Conservation (phyloP, 2,329 filamentous ascomycete species). For the Penicillium glabrum region DNA sequence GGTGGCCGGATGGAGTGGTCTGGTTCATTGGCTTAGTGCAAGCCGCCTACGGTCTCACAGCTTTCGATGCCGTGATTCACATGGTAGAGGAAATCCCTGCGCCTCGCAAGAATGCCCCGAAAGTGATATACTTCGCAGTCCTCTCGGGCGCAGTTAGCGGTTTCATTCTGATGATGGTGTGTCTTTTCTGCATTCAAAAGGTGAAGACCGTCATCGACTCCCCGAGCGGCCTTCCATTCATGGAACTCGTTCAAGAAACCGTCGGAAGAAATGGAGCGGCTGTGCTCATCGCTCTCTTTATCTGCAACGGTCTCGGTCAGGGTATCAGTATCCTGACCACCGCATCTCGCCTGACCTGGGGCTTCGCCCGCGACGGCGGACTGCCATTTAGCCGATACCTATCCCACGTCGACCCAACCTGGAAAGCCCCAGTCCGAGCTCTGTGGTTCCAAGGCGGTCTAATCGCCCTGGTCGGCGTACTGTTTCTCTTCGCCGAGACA, state of each 20-base stretch:
- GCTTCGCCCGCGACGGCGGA: constrained; percentile 54
- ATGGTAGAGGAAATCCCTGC: constrained; percentile 58
- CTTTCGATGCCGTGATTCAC: constrained; percentile 60
- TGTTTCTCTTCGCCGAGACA: constrained; percentile 56
- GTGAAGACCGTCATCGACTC: constrained; percentile 42
- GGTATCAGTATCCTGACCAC: constrained; percentile 53
- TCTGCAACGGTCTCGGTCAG: constrained; percentile 56
- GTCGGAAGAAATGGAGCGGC: constrained; percentile 42
- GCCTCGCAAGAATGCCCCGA: constrained; percentile 52
- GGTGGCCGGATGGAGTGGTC: constrained; percentile 55
- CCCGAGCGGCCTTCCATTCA: constrained; percentile 46
- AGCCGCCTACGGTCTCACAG: constrained; percentile 56
- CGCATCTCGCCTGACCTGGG: constrained; percentile 54
- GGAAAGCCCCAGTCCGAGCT: constrained; percentile 54
- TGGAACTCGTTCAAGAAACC: constrained; percentile 46
- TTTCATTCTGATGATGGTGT: constrained; percentile 53
- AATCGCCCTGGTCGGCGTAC: constrained; percentile 50
- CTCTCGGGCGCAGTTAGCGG: constrained; percentile 48
- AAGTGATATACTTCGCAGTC: constrained; percentile 55
- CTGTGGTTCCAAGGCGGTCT: constrained; percentile 52
- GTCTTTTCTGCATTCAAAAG: constrained; percentile 52
- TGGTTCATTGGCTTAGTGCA: constrained; percentile 60
- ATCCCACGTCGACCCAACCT: constrained; percentile 43
- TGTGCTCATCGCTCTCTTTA: constrained; percentile 55
- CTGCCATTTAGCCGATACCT: constrained; percentile 48